A percentile compares a stretch with the other conserved stretches of the same genome.
Conservation (phyloP, 805 yeast genomes). For the Spathaspora hagerdaliae region DNA sequence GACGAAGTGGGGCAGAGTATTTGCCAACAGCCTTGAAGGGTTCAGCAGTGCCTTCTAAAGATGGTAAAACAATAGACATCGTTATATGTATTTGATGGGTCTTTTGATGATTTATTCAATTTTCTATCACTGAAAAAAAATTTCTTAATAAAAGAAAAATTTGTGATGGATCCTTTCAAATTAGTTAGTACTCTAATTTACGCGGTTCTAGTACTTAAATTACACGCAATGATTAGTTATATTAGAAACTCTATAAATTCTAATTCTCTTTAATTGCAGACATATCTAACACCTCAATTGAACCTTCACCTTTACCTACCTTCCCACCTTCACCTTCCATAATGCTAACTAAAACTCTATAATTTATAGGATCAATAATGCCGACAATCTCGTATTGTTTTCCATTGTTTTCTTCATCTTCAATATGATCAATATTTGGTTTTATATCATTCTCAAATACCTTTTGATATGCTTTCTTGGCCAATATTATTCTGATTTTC, state of each 20-base stretch:
- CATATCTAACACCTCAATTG: conserved; percentile 82
- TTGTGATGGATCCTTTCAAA: background rate
- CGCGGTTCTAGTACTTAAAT: background rate
- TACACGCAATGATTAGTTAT: background rate
- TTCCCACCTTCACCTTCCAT: conserved; percentile 46
- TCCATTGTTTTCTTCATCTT: conserved; percentile 41
- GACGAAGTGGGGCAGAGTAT: conserved; percentile 59
- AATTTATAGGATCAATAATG: conserved; percentile 81
- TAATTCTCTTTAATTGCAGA: conserved; percentile 64
- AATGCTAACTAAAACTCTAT: conserved; percentile 59
- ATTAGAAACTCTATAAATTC: background rate
- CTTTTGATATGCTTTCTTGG: conserved; percentile 48
- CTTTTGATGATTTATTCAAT: background rate
- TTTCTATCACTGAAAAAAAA: background rate
- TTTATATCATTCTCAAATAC: conserved; percentile 28
- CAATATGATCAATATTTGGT: conserved; percentile 33
- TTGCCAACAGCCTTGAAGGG: conserved; percentile 48
- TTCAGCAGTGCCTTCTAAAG: conserved; percentile 36
- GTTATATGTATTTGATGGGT: background rate
- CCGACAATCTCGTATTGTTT: conserved; percentile 45
- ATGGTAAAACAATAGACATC: conserved; percentile 48
- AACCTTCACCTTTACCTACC: conserved; percentile 52
- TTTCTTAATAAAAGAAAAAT: background rate
- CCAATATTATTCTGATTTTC: conserved; percentile 69
- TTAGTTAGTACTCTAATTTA: conserved; percentile 2